Percentiles rank a stretch among this genome's conserved stretches.
Conservation (phyloP, 1,284 basidiomycete genomes). For the Veloporphyrellus conicus region DNA sequence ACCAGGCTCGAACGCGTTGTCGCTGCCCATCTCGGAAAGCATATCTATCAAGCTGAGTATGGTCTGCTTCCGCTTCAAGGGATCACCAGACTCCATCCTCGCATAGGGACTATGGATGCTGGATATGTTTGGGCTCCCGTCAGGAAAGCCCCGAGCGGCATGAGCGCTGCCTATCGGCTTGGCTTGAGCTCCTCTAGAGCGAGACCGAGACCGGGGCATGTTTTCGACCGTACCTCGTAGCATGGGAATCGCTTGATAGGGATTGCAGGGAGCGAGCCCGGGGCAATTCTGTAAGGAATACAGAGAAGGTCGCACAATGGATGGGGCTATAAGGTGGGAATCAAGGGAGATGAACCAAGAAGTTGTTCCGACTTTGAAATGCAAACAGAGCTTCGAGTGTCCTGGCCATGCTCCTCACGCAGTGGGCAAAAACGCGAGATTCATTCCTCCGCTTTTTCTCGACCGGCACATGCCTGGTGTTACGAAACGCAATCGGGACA, state of each 20-base stretch:
- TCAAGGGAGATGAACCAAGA: constrained; percentile 25
- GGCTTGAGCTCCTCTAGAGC: constrained; percentile 27
- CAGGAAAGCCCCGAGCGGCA: constrained; percentile 31
- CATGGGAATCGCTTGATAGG: constrained; percentile 29
- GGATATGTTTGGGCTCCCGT: constrained; percentile 28
- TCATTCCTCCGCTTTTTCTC: constrained; percentile 35
- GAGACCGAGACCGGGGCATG: constrained; percentile 28
- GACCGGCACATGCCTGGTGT: constrained; percentile 30
- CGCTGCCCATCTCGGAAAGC: constrained; percentile 54
- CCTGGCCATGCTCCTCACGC: constrained; percentile 37
- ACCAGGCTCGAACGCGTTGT: constrained; percentile 46
- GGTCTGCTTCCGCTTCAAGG: constrained; percentile 52
- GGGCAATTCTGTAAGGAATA: constrained; percentile 23
- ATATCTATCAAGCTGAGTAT: constrained; percentile 62
- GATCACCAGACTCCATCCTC: constrained; percentile 28
- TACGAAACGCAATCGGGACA: constrained; percentile 33
- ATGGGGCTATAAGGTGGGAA: constrained; percentile 31
- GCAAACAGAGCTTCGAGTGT: constrained; percentile 33
- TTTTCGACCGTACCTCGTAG: constrained; percentile 32
- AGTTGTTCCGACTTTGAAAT: constrained; percentile 36
- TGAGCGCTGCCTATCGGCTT: constrained; percentile 23
- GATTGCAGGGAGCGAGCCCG: constrained; percentile 18
- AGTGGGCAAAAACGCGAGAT: constrained; percentile 36
- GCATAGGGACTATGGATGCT: constrained; percentile 29
- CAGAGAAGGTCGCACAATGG: constrained; percentile 15